Base-by-base conservation (phyloP, 176 grass and related monocot genomes). In the Oryza rufipogon region DNA sequence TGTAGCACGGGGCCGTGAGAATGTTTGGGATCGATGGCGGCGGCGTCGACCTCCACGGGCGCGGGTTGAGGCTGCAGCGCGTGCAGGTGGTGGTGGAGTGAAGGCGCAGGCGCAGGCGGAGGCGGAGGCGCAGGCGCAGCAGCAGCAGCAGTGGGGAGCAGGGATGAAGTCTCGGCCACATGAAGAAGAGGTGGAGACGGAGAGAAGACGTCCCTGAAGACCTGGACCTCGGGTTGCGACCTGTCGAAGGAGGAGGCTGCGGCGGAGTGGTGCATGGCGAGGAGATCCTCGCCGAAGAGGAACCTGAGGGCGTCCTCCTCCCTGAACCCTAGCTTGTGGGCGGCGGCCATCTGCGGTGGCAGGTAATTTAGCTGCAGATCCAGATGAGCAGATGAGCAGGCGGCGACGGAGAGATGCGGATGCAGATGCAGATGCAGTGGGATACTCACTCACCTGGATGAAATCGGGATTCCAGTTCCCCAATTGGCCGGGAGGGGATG, bases 241-340 rank as follows among this genome's bases (percentile, higher is more conserved):
- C 86, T 83, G 70, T 95, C 93, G 81, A 93, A 92, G 63, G 46
- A 65, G 23, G 63, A 85, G 2, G 61, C 20, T n/a, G 61, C 84
- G 20, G 58, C 58, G 58, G 58, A 63, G 2, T 85, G 30, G 7
- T 70, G 70, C 32, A 87, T 85, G 22, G 48, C 46, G 1, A 85
- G 23, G 19, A 95, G 80, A 60, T 88, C 89, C 74, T 95, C 91
- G 64, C 93, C 96, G 81, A 98, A 93, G 83, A 98, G 81, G 87
- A 92, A 77, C 32, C 87, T 41, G 91, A 91, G 83, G 65, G 85
- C 84, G 61, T 87, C 85, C 71, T 86, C 87, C 81, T 93, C 91
- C 78, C 85, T 81, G 77, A 92, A 90, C 22, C 80, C 84, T 4
- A 86, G 79, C 79, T 64, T 11, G 0, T 8, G 39, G 39, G 32